Evolutionary conservation across 345 rosid genomes (phyloP), one percentile per base, ranked within the genome.

Genomic region (Mercurialis annua): DNA sequence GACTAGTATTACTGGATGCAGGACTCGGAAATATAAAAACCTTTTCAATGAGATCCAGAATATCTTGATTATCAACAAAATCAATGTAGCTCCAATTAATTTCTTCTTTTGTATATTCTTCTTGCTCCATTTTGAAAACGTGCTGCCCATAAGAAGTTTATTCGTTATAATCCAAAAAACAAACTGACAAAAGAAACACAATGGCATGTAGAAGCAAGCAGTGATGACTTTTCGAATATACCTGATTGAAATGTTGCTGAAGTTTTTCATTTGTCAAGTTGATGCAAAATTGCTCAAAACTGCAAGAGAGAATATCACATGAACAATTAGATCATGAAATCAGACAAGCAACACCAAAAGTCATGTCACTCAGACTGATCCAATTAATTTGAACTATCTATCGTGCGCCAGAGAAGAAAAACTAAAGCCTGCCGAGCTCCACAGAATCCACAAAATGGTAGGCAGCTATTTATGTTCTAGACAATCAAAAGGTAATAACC

Each of bases 71-170:
- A 78, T 94, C 99, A 34, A 92, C 90, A 72, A 94, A 94, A 2
- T 91, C 99, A 71, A 94, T 94, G 85, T 91, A 94, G 84, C 99
- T 94, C 99, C 99, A 94, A 75, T 89, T 73, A 80, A 94, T 94
- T 82, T 89, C 87, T 83, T 94, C 99, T 76, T 89, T 94, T 20
- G 84, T 87, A 77, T 93, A 90, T 74, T 93, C 98, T 76, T 93
- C 99, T 89, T 94, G 99, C 83, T 93, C 99, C 99, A 94, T 92
- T 85, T 94, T 94, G 81, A 94, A 94, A 68, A 94, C 99, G 64
- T 94, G 99, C 99, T 94, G 97, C 65, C 34, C 59, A 73, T 26
- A 18, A 76, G 54, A 75, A 58, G 58, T 57, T 58, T 57, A 48
- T 49, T 66, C 64, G 58, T 73, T 64, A 79, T 30, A 55, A 59